phyloP scores from a whole-genome alignment of 2,329 filamentous ascomycete species.

The Pseudomassariella vexata region DNA sequence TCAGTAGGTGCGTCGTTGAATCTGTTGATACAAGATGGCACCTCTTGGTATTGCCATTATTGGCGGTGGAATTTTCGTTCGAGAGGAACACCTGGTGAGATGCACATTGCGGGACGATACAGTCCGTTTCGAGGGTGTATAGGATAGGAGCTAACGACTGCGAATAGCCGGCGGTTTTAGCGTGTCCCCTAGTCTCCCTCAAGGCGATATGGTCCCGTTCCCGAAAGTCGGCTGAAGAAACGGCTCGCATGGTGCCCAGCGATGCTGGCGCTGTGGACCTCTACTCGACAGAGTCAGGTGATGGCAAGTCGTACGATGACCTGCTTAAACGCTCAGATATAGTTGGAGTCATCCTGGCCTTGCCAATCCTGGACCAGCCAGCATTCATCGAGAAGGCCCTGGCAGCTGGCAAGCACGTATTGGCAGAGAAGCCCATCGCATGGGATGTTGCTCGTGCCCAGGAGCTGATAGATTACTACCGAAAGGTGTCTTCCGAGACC shows the following conservation, averaged over 20 bases:
- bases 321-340: slow-evolving; percentile 40
- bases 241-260: slow-evolving; percentile 25
- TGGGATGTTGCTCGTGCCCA: slow-evolving; percentile 44
- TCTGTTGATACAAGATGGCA: too few species aligned
- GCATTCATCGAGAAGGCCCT: slow-evolving; percentile 52
- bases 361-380: slow-evolving; percentile 59
- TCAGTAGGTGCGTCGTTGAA: too few species aligned
- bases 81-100: slow-evolving; percentile 44
- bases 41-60: slow-evolving; percentile 9
- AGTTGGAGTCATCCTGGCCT: slow-evolving; percentile 31
- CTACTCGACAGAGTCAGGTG: slow-evolving; percentile 22
- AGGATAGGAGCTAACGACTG: slow-evolving; percentile 13
- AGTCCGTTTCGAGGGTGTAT: too few species aligned
- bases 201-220: slow-evolving; percentile 54
- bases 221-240: slow-evolving; percentile 37
- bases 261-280: slow-evolving; percentile 17
- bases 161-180: slow-evolving; percentile 41
- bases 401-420: slow-evolving; percentile 62
- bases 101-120: slow-evolving; percentile 5
- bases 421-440: slow-evolving; percentile 65
- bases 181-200: slow-evolving; percentile 36
- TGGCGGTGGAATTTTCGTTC: slow-evolving; percentile 42
- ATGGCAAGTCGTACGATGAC: slow-evolving; percentile 33
- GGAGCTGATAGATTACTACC: slow-evolving; percentile 33
- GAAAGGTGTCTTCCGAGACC: slow-evolving; percentile 18